Base-by-base conservation (phyloP, 1,139 yeast genomes). In the Trichomonascaceae sp. region DNA sequence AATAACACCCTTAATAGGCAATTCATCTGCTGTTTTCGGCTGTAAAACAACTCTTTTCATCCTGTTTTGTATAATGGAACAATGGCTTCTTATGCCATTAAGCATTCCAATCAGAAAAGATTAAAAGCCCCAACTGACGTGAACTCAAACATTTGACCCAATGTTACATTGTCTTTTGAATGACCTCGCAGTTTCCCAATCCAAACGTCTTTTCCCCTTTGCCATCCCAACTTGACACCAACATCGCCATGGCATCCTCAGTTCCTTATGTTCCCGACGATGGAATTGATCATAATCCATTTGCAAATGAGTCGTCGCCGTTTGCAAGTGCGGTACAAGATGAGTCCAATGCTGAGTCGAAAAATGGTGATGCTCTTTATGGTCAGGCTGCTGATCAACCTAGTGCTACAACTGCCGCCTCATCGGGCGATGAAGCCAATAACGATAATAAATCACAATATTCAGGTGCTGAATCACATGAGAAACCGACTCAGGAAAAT, bases 1-100 rank as follows among this genome's bases (percentile, higher is more conserved):
- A 1, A 83, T 72, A 4, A 83, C 65, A 0, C 85, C 86, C 49
- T 70, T 71, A 45, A 81, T 66, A 1, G 65, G 62, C 4, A 68
- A 56, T 48, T 76, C 80, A 15, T 65, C 63, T 1, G 64, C 54
- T n/a, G 50, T 43, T 6, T 52, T 20, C 1, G 77, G 75, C 1
- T 60, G 61, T 38, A 74, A 58, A 15, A 70, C 62, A 61, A 73
- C 12, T 24, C 50, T 18, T 6, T 30, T 30, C 50, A 48, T 48
- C 12, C 12, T 44, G 18, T 12, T 19, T 24, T 17, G 30, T 19
- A 12, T 5, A 22, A 6, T 6, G 24, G 8, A 13, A 18, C n/a
- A 19, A 43, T 43, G 45, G 3, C 24, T 19, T 22, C 15, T 17
- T 7, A 19, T 13, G 22, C 45, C 22, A 17, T 17, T 44, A 10